A percentile compares a stretch with the other conserved stretches of the same genome.
phyloP scores from a whole-genome alignment of 495 filamentous ascomycete genomes.

The Daldinia grandis region DNA sequence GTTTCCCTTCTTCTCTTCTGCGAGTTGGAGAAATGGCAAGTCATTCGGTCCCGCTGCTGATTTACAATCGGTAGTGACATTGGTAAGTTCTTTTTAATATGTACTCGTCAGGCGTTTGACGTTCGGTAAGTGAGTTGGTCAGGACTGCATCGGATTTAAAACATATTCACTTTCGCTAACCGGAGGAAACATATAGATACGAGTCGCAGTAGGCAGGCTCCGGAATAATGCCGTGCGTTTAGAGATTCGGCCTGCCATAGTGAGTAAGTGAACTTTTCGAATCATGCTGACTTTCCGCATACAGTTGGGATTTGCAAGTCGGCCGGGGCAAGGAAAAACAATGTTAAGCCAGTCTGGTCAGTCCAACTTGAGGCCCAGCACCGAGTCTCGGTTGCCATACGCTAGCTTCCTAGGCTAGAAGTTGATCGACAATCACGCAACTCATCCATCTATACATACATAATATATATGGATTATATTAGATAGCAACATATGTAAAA shows the following conservation, averaged over 20 bases:
- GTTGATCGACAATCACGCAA: slow-evolving; percentile 21
- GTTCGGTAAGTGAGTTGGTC: neutral
- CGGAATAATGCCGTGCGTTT: slow-evolving; percentile 29
- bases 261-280: slow-evolving; percentile 10
- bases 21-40: neutral
- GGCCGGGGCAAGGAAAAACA: neutral
- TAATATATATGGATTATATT: neutral
- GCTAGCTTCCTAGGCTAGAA: neutral
- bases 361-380: neutral
- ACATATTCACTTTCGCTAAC: neutral
- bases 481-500: neutral
- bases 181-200: neutral
- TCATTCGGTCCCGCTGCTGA: neutral
- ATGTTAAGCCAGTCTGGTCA: neutral
- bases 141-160: neutral
- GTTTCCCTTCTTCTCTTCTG: neutral
- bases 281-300: slow-evolving; percentile 21
- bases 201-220: slow-evolving; percentile 2
- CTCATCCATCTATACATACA: neutral
- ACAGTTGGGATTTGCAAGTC: slow-evolving; percentile 27
- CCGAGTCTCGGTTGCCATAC: neutral
- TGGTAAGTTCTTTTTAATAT: neutral
- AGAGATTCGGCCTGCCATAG: slow-evolving; percentile 15
- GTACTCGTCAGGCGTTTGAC: neutral
- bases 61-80: neutral